Percentiles rank a stretch among this genome's conserved stretches.
phyloP scores from a whole-genome alignment of 1,139 yeast genomes.

The Taphrina pruni region DNA sequence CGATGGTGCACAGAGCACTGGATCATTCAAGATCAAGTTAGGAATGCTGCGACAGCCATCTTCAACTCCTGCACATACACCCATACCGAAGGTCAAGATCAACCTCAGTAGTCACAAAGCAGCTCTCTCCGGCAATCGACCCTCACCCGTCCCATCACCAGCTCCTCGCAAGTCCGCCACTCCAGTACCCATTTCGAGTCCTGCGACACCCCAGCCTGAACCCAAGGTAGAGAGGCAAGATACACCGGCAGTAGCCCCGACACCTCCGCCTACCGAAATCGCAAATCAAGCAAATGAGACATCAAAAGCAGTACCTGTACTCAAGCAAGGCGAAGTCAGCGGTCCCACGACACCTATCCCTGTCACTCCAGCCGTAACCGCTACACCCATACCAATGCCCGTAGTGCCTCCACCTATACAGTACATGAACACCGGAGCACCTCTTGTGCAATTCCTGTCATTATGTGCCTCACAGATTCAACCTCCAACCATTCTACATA shows the following conservation, averaged over 20 bases:
- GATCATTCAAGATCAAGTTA: slow-evolving; percentile 24
- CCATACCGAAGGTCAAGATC: slow-evolving; percentile 18
- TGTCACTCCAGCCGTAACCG: slow-evolving; percentile 12
- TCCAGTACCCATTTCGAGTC: slow-evolving; percentile 16
- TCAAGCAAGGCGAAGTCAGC: background rate
- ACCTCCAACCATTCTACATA: slow-evolving; percentile 19
- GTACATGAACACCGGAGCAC: slow-evolving; percentile 22
- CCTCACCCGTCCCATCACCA: slow-evolving; percentile 15
- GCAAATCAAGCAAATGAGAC: background rate
- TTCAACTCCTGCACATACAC: slow-evolving; percentile 13
- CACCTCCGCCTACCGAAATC: background rate
- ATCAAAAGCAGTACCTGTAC: background rate
- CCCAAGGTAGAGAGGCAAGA: slow-evolving; percentile 12
- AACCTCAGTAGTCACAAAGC: slow-evolving; percentile 16
- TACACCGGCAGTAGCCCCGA: slow-evolving; percentile 1
- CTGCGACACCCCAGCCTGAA: slow-evolving; percentile 8
- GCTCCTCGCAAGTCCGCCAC: slow-evolving; percentile 18
- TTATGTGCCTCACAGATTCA: slow-evolving; percentile 25
- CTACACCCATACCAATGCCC: slow-evolving; percentile 1
- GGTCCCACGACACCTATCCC: background rate
- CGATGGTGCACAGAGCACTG: background rate
- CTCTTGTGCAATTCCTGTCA: slow-evolving; percentile 24
- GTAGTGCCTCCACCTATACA: slow-evolving; percentile 8
- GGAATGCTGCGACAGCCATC: slow-evolving; percentile 32
- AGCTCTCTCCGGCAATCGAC: background rate